Conservation (phyloP, 1,284 basidiomycete species). For the Fomitopsis pinicola region DNA sequence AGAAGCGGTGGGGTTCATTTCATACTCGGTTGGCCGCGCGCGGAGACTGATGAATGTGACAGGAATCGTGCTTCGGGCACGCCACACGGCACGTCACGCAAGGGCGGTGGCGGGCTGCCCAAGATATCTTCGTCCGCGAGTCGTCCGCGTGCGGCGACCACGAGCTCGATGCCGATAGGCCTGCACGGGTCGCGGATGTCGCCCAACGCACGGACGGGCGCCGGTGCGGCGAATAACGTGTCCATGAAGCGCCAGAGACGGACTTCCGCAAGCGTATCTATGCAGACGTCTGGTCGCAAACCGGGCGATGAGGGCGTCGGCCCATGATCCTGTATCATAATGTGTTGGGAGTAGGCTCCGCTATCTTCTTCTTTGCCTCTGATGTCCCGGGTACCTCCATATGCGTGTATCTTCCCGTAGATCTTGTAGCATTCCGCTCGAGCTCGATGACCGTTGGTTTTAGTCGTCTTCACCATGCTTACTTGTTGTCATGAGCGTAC, state of each 20-base stretch:
- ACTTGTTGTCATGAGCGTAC: constrained; percentile 11
- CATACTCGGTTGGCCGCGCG: background rate
- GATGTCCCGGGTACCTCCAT: background rate
- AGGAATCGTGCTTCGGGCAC: constrained; percentile 79
- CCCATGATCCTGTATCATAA: constrained; percentile 22
- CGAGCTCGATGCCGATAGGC: constrained; percentile 48
- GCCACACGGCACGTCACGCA: constrained; percentile 58
- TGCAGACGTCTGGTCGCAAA: constrained; percentile 31
- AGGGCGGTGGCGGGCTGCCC: constrained; percentile 52
- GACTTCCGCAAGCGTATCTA: constrained; percentile 53
- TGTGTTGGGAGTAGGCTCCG: background rate
- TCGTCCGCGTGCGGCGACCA: constrained; percentile 61
- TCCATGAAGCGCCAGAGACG: constrained; percentile 78
- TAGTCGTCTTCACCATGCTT: constrained; percentile 16
- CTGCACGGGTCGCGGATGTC: constrained; percentile 37
- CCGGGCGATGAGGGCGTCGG: constrained; percentile 28
- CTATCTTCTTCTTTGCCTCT: constrained; percentile 9
- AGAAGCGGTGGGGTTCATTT: constrained; percentile 78
- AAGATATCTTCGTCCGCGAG: constrained; percentile 68
- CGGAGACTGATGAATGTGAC: constrained; percentile 4
- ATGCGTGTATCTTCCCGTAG: constrained; percentile 23
- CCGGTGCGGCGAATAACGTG: constrained; percentile 32
- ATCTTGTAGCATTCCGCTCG: constrained; percentile 22
- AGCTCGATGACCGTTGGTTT: constrained; percentile 13
- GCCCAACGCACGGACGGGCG: constrained; percentile 28